Conservation (phyloP, 164 flowering plant species). For the Chloranthus sessilifolius region DNA sequence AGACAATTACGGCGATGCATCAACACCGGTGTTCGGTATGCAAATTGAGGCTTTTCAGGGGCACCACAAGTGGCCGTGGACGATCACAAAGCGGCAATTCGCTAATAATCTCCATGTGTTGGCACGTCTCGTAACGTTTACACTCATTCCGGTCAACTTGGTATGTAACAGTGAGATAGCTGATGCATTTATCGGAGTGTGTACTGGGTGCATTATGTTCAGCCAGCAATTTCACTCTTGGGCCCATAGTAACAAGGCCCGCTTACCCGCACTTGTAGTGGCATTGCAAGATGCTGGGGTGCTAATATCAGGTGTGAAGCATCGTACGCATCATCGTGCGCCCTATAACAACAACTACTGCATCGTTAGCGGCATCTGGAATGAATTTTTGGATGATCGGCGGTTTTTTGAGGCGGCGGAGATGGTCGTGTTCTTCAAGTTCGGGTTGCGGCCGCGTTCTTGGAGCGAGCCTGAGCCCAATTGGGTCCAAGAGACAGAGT, state of each 20-base stretch:
- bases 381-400: constrained; percentile 48
- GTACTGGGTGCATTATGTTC: constrained; percentile 75
- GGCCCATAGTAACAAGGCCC: constrained; percentile 80
- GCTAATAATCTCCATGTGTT: constrained; percentile 74
- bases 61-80: constrained; percentile 81
- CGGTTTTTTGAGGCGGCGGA: constrained; percentile 66
- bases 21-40: constrained; percentile 63
- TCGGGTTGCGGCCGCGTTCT: constrained; percentile 70
- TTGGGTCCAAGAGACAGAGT: constrained; percentile 50
- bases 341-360: constrained; percentile 86
- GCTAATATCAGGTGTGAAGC: constrained; percentile 61
- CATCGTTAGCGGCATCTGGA: constrained; percentile 87
- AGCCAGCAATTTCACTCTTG: constrained; percentile 97
- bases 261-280: constrained; percentile 54
- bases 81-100: constrained; percentile 68
- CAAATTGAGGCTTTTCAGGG: constrained; percentile 88
- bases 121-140: constrained; percentile 46
- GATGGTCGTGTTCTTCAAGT: constrained; percentile 59
- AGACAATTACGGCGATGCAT: constrained; percentile 73
- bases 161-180: constrained; percentile 24
- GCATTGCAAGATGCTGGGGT: constrained; percentile 68
- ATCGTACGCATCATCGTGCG: constrained; percentile 64
- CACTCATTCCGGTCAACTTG: constrained; percentile 52
- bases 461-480: constrained; percentile 72
- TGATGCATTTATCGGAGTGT: constrained; percentile 47